A percentile compares a stretch with the other conserved stretches of the same genome.
Evolutionary conservation across 2,329 filamentous ascomycete species (phyloP).

Genomic region (Mariannaea elegans): DNA sequence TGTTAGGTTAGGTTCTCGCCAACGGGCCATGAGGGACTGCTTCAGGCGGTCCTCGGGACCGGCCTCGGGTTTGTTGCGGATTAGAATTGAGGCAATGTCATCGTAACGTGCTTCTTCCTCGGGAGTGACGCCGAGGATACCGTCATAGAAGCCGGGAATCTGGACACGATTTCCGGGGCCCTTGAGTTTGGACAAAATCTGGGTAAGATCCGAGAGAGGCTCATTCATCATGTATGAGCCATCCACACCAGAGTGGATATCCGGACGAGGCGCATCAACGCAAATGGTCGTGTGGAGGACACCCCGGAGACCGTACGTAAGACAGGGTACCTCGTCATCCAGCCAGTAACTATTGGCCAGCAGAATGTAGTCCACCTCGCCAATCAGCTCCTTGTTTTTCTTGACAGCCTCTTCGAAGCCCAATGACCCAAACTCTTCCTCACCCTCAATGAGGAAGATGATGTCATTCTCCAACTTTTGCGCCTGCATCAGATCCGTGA

Average conservation of each 20-base stretch:
- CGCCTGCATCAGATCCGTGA: conserved; percentile 86
- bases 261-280: conserved; percentile 84
- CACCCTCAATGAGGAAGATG: conserved; percentile 93
- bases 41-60: conserved; percentile 75
- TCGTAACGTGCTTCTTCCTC: conserved; percentile 84
- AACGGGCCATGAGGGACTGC: conserved; percentile 87
- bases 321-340: conserved; percentile 91
- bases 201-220: conserved; percentile 88
- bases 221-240: conserved; percentile 91
- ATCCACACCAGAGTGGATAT: conserved; percentile 96
- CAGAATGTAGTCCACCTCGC: conserved; percentile 91
- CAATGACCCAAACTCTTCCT: conserved; percentile 93
- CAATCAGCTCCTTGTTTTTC: conserved; percentile 84
- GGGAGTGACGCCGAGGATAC: conserved; percentile 76
- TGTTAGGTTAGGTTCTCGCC: conserved; percentile 94
- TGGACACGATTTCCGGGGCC: conserved; percentile 81
- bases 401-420: conserved; percentile 88
- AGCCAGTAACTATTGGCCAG: conserved; percentile 99
- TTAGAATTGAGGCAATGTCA: conserved; percentile 81
- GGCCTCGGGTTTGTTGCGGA: conserved; percentile 72
- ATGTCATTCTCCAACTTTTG: conserved; percentile 87
- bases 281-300: conserved; percentile 93
- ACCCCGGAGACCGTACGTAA: conserved; percentile 93
- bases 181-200: conserved; percentile 83
- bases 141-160: conserved; percentile 89